A percentile compares a stretch with the other conserved stretches of the same genome.
These are phyloP conservation scores for Bullera alba DNA, from an alignment of 768 basidiomycete species.

Conservation along the genomic window DNA sequence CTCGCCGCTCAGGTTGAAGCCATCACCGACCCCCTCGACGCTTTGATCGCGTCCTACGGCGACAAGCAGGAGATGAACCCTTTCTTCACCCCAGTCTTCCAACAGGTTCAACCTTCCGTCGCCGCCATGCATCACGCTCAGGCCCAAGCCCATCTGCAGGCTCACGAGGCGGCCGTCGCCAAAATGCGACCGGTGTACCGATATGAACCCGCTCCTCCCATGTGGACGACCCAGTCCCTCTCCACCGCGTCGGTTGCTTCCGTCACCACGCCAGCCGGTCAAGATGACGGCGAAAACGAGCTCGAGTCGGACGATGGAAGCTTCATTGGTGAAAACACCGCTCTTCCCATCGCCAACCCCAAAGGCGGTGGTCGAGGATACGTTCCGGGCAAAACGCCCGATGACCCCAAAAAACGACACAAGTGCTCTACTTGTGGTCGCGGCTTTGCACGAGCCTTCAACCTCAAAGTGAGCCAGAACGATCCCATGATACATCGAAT, in stretches of 20 bases:
- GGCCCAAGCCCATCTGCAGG: constrained; percentile 30
- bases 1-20: constrained; percentile 35
- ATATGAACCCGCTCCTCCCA: neutral
- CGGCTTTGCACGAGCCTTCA: constrained; percentile 91
- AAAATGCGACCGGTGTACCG: neutral
- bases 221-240: neutral
- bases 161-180: constrained; percentile 16
- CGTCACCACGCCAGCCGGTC: neutral
- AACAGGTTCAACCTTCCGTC: neutral
- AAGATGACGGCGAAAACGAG: constrained; percentile 24
- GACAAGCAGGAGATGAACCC: constrained; percentile 14
- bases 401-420: constrained; percentile 45
- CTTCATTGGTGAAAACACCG: constrained; percentile 17
- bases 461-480: constrained; percentile 75
- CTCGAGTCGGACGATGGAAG: constrained; percentile 8
- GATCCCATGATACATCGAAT: neutral
- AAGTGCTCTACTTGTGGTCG: constrained; percentile 44
- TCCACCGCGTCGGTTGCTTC: neutral
- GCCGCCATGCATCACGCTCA: constrained; percentile 17
- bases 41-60: constrained; percentile 13
- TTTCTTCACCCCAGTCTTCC: constrained; percentile 6
- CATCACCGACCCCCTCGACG: constrained; percentile 8
- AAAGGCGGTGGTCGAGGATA: constrained; percentile 45
- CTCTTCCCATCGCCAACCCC: constrained; percentile 30
- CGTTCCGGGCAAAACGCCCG: constrained; percentile 44